phyloP scores from a whole-genome alignment of 805 yeast species.

The Wickerhamiella azyma region DNA sequence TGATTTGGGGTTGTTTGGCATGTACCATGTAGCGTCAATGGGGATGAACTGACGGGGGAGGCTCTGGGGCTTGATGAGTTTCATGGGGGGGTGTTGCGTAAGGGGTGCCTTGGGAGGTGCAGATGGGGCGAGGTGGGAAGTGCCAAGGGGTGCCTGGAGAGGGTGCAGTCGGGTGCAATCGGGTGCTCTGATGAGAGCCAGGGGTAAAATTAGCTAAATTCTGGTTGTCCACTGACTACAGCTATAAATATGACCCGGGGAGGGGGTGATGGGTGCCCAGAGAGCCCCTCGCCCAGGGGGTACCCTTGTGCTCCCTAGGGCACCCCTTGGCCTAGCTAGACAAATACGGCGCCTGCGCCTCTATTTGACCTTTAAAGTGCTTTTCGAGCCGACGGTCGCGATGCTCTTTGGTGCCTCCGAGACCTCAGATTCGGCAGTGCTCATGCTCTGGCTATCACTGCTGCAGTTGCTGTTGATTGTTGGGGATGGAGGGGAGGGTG shows the following conservation, averaged over 20 bases:
- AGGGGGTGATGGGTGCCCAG: too few relatives aligned
- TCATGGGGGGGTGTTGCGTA: neutral
- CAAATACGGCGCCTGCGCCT: neutral
- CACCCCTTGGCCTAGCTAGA: too few relatives aligned
- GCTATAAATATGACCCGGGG: too few relatives aligned
- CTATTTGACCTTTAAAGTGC: neutral
- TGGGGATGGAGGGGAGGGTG: neutral
- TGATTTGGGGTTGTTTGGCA: conserved; percentile 57
- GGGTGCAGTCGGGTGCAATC: too few relatives aligned
- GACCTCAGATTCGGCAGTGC: neutral
- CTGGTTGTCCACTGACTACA: too few relatives aligned
- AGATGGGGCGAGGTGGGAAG: conserved; percentile 1
- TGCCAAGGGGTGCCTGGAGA: too few relatives aligned
- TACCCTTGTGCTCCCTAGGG: too few relatives aligned
- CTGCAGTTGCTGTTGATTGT: neutral
- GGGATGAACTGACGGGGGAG: conserved; percentile 31
- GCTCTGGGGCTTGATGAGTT: conserved; percentile 12
- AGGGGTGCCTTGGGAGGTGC: conserved; percentile 1
- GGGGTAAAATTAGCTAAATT: too few relatives aligned
- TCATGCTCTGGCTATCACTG: neutral
- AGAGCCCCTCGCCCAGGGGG: too few relatives aligned
- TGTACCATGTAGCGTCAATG: conserved; percentile 83
- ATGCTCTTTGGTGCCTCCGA: neutral
- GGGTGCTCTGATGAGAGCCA: too few relatives aligned
- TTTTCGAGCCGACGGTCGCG: neutral